These are phyloP conservation scores for Termitomyces heimii DNA, from an alignment of 768 basidiomycete species.

Conservation along the genomic window DNA sequence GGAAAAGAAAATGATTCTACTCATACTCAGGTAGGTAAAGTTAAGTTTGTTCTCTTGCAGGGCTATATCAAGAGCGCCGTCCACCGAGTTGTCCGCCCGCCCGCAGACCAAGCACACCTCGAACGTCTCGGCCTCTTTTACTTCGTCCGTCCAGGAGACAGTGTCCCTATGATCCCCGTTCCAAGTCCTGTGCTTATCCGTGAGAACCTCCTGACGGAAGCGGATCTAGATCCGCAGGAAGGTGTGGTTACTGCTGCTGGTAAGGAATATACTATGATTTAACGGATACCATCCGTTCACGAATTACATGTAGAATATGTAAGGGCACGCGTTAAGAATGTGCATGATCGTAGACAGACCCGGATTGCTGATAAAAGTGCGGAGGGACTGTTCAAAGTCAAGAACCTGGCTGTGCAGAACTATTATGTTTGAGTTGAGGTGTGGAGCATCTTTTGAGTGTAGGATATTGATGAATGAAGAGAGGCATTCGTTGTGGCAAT, in stretches of 20 bases:
- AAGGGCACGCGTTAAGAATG: slow-evolving; percentile 6
- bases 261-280: not conserved
- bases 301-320: slow-evolving; percentile 2
- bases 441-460: not conserved
- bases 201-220: slow-evolving; percentile 22
- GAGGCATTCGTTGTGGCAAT: too few species aligned
- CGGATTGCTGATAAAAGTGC: not conserved
- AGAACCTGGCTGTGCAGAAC: slow-evolving; percentile 10
- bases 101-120: slow-evolving; percentile 34
- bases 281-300: too few species aligned
- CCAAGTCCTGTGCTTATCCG: slow-evolving; percentile 36
- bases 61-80: slow-evolving; percentile 43
- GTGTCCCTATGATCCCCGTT: slow-evolving; percentile 27
- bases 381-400: slow-evolving; percentile 4
- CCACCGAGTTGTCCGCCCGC: slow-evolving; percentile 44
- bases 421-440: not conserved
- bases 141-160: slow-evolving; percentile 35
- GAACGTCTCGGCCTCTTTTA: slow-evolving; percentile 41
- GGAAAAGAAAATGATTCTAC: not conserved
- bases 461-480: not conserved
- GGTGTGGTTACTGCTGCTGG: not conserved
- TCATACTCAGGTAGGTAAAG: not conserved
- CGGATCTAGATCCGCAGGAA: slow-evolving; percentile 1
- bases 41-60: not conserved
- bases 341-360: slow-evolving; percentile 5